Evolutionary conservation across 2,329 filamentous ascomycete species (phyloP), one percentile per base, ranked within the genome.

Genomic region (Ceratocystis albifundus): DNA sequence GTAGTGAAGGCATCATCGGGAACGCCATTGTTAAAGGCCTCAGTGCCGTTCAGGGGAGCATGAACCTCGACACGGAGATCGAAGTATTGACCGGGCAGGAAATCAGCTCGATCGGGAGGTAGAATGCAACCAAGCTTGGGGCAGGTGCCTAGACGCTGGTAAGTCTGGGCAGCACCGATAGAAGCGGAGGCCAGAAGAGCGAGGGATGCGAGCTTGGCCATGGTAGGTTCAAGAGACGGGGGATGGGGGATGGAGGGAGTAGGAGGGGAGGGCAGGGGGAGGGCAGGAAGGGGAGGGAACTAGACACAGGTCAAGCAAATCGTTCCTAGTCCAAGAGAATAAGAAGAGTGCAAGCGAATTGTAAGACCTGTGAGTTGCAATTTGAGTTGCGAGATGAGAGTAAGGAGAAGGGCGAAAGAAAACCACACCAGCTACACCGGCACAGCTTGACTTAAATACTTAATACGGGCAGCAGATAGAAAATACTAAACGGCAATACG

Each of bases 1-100:
- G 89, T 86, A 55, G 83, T 87, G 79, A 95, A 94, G 63, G 84
- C 80, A 72, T 88, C 81, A 73, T 94, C 88, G 15, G 88, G 85
- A 70, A 83, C 80, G 67, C 84, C 84, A 67, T 82, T 76, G 70
- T 85, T 83, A 68, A 84, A 88, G n/a, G 86, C 86, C 75, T 94
- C 88, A 46, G 87, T 88, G 70, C 90, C 89, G 75, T 94, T 94
- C 73, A 87, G 80, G 4, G 89, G 89, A 8, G 88, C 88, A 73
- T 93, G 89, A 36, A 94, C 84, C 74, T 94, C 89, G 68, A 93
- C 82, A 68, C 89, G 86, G 69, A 95, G 86, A 73, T 94, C 90
- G 72, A 94, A 94, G 74, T 84, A 87, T 76, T 94, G 89, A 12
- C 89, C 89, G 4, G 89, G 86, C 1, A 94, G 81, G 77, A 94